These are phyloP conservation scores for Megacollybia platyphylla DNA, from an alignment of 1,284 basidiomycete species.

Conservation along the genomic window DNA sequence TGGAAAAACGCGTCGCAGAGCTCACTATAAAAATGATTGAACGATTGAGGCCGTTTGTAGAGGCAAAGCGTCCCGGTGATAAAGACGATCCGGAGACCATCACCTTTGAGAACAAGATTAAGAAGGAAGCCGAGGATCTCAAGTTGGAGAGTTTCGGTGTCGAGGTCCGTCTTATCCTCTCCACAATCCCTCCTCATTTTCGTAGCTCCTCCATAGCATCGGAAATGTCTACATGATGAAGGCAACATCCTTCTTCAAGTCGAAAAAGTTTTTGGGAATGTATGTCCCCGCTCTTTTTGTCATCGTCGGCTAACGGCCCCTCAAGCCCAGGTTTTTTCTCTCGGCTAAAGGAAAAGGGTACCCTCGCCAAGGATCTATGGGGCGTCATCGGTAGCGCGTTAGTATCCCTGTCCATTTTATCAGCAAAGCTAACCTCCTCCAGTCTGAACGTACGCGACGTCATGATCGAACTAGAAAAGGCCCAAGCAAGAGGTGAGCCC, in stretches of 20 bases:
- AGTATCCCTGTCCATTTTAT: conserved; percentile 16
- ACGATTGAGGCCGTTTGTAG: conserved; percentile 77
- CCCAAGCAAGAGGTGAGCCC: conserved; percentile 81
- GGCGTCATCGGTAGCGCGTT: conserved; percentile 87
- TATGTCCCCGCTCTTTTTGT: conserved; percentile 22
- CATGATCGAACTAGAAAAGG: conserved; percentile 75
- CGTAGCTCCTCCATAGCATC: conserved; percentile 71
- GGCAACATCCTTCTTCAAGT: conserved; percentile 86
- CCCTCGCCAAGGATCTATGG: conserved; percentile 89
- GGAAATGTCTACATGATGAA: conserved; percentile 90
- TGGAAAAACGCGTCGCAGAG: conserved; percentile 64
- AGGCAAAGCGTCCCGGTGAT: conserved; percentile 81
- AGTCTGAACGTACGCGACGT: conserved; percentile 62
- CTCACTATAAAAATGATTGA: conserved; percentile 74
- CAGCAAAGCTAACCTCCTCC: conserved; percentile 5
- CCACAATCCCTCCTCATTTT: conserved; percentile 1
- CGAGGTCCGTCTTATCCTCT: conserved; percentile 44
- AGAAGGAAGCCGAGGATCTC: conserved; percentile 86
- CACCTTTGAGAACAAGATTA: conserved; percentile 69
- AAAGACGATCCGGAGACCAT: conserved; percentile 77
- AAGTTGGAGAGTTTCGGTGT: conserved; percentile 98
- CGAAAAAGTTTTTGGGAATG: conserved; percentile 83
- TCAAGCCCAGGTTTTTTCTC: conserved; percentile 86
- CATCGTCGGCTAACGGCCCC: conserved; percentile 1
- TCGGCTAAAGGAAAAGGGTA: conserved; percentile 88